phyloP scores from a whole-genome alignment of 768 basidiomycete species.

The Infundibulicybe gibba region DNA sequence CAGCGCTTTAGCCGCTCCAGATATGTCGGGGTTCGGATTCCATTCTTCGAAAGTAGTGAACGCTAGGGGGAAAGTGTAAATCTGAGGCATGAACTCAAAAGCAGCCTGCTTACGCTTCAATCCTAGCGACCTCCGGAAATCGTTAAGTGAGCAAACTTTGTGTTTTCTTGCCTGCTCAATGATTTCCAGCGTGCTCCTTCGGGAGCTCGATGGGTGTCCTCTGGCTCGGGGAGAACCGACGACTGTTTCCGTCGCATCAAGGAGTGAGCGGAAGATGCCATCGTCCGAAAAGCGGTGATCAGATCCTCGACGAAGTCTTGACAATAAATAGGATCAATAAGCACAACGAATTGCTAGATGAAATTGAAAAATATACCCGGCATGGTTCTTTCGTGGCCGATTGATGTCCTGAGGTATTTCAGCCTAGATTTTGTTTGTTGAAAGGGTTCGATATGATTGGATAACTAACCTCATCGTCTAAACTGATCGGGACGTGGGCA shows the following conservation, averaged over 20 bases:
- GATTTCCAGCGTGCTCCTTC: conserved; percentile 1
- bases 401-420: conserved; percentile 7
- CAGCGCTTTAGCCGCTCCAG: conserved; percentile 16
- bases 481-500: neutral
- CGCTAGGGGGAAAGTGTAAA: conserved; percentile 7
- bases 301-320: conserved; percentile 10
- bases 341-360: neutral
- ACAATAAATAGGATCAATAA: neutral
- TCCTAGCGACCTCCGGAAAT: conserved; percentile 14
- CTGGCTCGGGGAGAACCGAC: conserved; percentile 8
- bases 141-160: conserved; percentile 14
- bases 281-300: conserved; percentile 15
- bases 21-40: conserved; percentile 23
- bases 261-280: conserved; percentile 13
- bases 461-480: neutral
- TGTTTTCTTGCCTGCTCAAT: conserved; percentile 11
- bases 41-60: conserved; percentile 26
- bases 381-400: conserved; percentile 8
- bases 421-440: neutral
- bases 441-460: neutral
- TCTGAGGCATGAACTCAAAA: neutral
- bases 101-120: conserved; percentile 10
- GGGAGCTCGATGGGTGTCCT: conserved; percentile 1
- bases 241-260: conserved; percentile 13
- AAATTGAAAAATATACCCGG: conserved; percentile 5